These are phyloP conservation scores for Termitomyces eurrhizus DNA, from an alignment of 768 basidiomycete genomes.

Conservation along the genomic window DNA sequence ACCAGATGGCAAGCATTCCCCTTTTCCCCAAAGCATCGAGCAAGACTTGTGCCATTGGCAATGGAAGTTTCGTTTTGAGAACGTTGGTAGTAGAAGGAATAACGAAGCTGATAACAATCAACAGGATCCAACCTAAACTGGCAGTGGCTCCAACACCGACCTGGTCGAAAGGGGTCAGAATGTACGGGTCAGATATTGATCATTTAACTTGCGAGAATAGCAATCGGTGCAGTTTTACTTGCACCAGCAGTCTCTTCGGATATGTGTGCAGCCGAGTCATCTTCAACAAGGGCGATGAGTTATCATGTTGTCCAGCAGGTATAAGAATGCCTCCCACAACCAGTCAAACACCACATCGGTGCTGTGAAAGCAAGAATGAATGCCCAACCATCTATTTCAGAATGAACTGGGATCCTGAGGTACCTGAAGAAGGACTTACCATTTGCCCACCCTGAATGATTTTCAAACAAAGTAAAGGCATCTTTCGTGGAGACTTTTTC, in stretches of 20 bases:
- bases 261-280: conserved; percentile 75
- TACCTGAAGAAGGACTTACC: neutral
- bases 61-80: conserved; percentile 45
- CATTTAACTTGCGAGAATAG: conserved; percentile 36
- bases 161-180: neutral
- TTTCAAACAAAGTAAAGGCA: conserved; percentile 3
- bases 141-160: neutral
- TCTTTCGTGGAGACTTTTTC: neutral
- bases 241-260: conserved; percentile 70
- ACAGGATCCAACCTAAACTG: neutral
- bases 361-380: conserved; percentile 70
- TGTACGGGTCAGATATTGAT: neutral
- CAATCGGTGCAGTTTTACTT: conserved; percentile 59
- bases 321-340: conserved; percentile 43
- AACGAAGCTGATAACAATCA: neutral
- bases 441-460: conserved; percentile 1
- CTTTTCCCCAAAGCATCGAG: conserved; percentile 58
- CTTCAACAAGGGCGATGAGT: conserved; percentile 27
- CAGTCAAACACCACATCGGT: conserved; percentile 79
- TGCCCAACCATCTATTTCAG: conserved; percentile 60
- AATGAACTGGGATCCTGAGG: neutral
- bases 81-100: conserved; percentile 33
- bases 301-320: neutral
- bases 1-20: conserved; percentile 74
- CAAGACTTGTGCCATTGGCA: conserved; percentile 74